phyloP scores from a whole-genome alignment of 2,329 filamentous ascomycete species.

The Fonsecaea erecta region DNA sequence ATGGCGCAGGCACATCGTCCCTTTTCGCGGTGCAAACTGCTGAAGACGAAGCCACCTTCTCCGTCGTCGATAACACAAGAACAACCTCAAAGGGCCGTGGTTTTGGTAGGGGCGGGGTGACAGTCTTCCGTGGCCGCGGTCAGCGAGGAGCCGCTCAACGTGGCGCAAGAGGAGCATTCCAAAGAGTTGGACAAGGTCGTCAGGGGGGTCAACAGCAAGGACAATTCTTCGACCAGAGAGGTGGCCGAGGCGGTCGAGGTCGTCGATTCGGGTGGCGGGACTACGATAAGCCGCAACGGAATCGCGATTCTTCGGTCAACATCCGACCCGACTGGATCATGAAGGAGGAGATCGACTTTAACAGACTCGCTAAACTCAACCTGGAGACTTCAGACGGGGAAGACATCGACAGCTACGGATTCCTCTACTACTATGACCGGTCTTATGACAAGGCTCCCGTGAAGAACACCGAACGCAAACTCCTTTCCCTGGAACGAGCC shows the following conservation, averaged over 20 bases:
- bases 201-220: slow-evolving; percentile 68
- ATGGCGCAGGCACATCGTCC: slow-evolving; percentile 84
- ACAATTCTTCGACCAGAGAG: slow-evolving; percentile 71
- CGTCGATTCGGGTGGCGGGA: slow-evolving; percentile 98
- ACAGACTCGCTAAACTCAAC: slow-evolving; percentile 91
- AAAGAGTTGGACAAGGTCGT: slow-evolving; percentile 69
- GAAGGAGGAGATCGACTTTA: slow-evolving; percentile 98
- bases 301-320: slow-evolving; percentile 93
- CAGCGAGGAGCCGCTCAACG: slow-evolving; percentile 76
- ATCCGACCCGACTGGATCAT: slow-evolving; percentile 95
- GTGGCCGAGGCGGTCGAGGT: slow-evolving; percentile 71
- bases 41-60: slow-evolving; percentile 97
- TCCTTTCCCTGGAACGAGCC: slow-evolving; percentile 78
- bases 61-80: slow-evolving; percentile 92
- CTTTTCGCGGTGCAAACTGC: slow-evolving; percentile 88
- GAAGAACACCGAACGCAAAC: slow-evolving; percentile 82
- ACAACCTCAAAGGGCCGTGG: slow-evolving; percentile 80
- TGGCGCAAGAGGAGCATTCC: slow-evolving; percentile 68
- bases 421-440: slow-evolving; percentile 98
- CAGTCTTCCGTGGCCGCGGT: slow-evolving; percentile 80
- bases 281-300: slow-evolving; percentile 95
- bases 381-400: slow-evolving; percentile 93
- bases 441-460: slow-evolving; percentile 91
- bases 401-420: slow-evolving; percentile 92
- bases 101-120: slow-evolving; percentile 83